phyloP scores from a whole-genome alignment of 202 grass and related monocot species.

The Setaria viridis region DNA sequence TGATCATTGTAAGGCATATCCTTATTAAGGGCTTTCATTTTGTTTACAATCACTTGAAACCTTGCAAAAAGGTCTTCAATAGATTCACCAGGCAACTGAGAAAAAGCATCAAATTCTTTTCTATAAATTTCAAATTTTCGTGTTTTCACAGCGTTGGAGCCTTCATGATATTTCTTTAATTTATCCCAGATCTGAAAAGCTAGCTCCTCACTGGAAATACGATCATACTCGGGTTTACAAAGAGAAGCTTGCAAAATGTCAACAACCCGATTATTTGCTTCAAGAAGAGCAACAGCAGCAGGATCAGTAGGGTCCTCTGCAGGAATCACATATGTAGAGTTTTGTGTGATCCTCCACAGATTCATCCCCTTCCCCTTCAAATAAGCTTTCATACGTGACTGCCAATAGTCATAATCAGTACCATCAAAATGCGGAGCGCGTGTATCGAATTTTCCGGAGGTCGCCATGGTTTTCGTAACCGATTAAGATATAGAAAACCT shows the following conservation, averaged over 20 bases:
- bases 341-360: no score
- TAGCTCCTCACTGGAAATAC: neutral
- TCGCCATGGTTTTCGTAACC: neutral
- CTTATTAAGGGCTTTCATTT: no score
- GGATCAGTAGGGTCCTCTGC: no score
- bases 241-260: neutral
- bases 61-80: no score
- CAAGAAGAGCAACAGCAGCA: neutral
- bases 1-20: no score
- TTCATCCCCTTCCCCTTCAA: neutral
- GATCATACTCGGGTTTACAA: neutral
- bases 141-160: no score
- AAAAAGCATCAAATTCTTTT: no score
- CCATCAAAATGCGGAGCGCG: neutral
- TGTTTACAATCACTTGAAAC: no score
- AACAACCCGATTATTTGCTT: neutral
- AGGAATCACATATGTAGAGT: no score
- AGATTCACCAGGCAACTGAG: no score
- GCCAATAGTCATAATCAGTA: neutral
- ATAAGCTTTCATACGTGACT: neutral
- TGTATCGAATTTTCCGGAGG: neutral
- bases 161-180: no score
- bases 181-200: neutral
- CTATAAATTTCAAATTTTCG: no score
- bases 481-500: conserved; percentile 23